Conservation (phyloP, 495 filamentous ascomycete species). For the Sabuloglossum arenarium region DNA sequence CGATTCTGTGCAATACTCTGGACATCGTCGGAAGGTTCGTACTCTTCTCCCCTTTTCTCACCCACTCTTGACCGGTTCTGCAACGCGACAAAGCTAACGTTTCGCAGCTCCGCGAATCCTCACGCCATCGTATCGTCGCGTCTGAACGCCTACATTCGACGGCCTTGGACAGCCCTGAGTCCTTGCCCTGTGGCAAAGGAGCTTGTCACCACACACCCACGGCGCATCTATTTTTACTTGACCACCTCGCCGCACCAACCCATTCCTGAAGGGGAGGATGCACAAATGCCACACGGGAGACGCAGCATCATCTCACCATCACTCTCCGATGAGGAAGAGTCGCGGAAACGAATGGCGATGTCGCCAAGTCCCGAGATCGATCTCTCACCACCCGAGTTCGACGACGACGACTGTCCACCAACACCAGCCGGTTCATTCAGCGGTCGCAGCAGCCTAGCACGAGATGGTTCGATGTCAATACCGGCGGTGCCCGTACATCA, state of each 20-base stretch:
- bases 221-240: conserved; percentile 89
- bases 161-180: conserved; percentile 58
- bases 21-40: conserved; percentile 81
- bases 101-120: conserved; percentile 73
- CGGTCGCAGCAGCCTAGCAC: conserved; percentile 19
- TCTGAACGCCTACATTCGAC: conserved; percentile 71
- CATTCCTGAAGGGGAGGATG: conserved; percentile 42
- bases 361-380: conserved; percentile 88
- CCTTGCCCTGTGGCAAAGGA: conserved; percentile 86
- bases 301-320: conserved; percentile 61
- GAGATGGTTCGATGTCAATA: conserved; percentile 11
- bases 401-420: conserved; percentile 38
- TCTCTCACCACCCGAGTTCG: conserved; percentile 64
- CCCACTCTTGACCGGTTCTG: neutral
- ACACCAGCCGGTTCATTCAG: conserved; percentile 39
- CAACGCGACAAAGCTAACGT: neutral
- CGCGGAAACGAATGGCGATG: conserved; percentile 49
- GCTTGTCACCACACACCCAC: conserved; percentile 75
- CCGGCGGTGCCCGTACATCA: conserved; percentile 18
- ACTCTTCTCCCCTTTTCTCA: neutral
- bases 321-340: conserved; percentile 52
- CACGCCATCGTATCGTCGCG: conserved; percentile 87
- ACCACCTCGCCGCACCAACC: conserved; percentile 67
- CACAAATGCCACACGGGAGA: conserved; percentile 28
- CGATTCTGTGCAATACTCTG: conserved; percentile 52